These are phyloP conservation scores for Aphanoascus verrucosus DNA, from an alignment of 2,329 filamentous ascomycete genomes.

Conservation along the genomic window DNA sequence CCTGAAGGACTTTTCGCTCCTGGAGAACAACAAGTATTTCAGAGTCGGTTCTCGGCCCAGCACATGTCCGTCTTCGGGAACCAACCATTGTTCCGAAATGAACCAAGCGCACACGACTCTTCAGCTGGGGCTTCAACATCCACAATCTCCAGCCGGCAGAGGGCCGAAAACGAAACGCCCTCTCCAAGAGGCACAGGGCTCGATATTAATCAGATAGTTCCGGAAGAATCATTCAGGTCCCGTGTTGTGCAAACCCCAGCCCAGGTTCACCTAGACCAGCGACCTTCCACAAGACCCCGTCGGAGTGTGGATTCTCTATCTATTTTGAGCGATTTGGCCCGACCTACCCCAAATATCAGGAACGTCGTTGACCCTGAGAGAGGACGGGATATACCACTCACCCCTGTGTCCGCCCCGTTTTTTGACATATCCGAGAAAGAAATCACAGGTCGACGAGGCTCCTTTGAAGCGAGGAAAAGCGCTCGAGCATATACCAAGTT, in stretches of 20 bases:
- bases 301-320: neutral
- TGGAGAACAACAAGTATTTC: neutral
- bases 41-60: neutral
- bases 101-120: neutral
- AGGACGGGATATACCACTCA: neutral
- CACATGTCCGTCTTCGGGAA: neutral
- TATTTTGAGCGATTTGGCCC: neutral
- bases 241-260: neutral
- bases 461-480: slow-evolving; percentile 27
- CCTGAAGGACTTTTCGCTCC: neutral
- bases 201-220: neutral
- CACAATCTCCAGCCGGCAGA: too few relatives aligned
- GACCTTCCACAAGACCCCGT: neutral
- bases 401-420: neutral
- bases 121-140: neutral
- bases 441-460: slow-evolving; percentile 6
- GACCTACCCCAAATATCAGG: neutral
- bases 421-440: neutral
- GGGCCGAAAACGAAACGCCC: neutral
- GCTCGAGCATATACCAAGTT: slow-evolving; percentile 33
- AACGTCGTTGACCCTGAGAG: neutral
- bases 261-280: neutral
- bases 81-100: neutral
- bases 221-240: neutral
- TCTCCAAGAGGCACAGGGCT: neutral